phyloP scores from a whole-genome alignment of 139 green algal genomes.

The Chlamydomonas sp. region DNA sequence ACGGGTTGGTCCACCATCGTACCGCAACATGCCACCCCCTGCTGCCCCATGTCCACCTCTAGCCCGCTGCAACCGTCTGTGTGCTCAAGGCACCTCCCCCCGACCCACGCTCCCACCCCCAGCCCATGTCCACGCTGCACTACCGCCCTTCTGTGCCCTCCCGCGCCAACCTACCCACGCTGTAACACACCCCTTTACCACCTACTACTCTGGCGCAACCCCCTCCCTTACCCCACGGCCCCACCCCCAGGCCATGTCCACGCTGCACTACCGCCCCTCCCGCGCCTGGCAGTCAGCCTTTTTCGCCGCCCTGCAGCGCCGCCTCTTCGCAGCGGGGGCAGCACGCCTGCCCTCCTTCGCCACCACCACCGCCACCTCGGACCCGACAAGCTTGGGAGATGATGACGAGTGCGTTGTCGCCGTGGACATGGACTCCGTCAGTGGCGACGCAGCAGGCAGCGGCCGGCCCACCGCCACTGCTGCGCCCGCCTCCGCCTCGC shows the following conservation, averaged over 20 bases:
- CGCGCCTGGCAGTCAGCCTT: constrained; percentile 29
- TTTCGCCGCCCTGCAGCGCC: constrained; percentile 19
- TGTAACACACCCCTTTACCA: too few species aligned
- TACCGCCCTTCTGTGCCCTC: constrained; percentile 1
- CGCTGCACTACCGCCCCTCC: constrained; percentile 21
- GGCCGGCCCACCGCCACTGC: not conserved
- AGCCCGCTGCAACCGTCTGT: too few species aligned
- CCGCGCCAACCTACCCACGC: too few species aligned
- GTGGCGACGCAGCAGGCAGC: too few species aligned
- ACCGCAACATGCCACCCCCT: too few species aligned
- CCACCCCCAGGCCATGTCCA: constrained; percentile 26
- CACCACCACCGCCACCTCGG: not conserved
- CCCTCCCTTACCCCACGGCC: not conserved
- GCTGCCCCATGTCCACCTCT: too few species aligned
- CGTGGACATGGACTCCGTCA: too few species aligned
- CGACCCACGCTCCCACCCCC: not conserved
- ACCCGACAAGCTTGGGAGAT: not conserved
- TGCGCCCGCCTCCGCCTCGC: not conserved
- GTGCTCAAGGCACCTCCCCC: too few species aligned
- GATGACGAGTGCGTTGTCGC: not conserved
- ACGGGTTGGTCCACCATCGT: too few species aligned
- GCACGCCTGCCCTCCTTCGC: not conserved
- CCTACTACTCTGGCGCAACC: not conserved
- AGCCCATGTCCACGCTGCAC: constrained; percentile 34
- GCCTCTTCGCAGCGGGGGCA: constrained; percentile 17